Percentiles rank a stretch among this genome's conserved stretches.
These are phyloP conservation scores for Leersia perrieri DNA, from an alignment of 176 grass and related monocot genomes.

Conservation along the genomic window DNA sequence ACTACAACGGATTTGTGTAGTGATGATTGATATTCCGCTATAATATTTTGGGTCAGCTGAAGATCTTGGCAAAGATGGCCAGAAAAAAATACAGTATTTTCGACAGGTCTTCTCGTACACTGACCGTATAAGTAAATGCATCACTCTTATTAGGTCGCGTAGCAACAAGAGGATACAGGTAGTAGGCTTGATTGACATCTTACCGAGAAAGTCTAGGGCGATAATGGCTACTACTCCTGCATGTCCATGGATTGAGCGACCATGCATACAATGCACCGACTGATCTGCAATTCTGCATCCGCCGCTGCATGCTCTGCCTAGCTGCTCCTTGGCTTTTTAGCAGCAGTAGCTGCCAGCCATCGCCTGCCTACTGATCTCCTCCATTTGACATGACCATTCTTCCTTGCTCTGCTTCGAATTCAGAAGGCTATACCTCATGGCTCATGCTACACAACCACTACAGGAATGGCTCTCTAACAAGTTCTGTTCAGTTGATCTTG, in stretches of 20 bases:
- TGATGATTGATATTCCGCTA: no score
- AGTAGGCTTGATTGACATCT: neutral
- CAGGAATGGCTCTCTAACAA: no score
- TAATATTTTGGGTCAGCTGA: no score
- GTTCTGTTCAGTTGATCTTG: no score
- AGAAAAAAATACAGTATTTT: neutral
- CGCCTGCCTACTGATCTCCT: neutral
- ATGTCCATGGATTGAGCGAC: neutral
- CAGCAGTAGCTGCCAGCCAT: neutral
- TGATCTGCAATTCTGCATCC: neutral
- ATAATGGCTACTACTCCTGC: no score
- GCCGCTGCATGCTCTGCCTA: neutral
- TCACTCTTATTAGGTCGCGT: neutral
- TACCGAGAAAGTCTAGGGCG: neutral
- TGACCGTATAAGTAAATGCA: neutral
- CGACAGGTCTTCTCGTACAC: neutral
- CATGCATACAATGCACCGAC: no score
- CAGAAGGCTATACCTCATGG: neutral
- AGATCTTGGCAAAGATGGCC: no score
- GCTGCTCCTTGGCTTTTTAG: neutral
- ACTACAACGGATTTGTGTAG: constrained; percentile 85
- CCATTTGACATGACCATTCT: neutral
- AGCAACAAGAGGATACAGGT: neutral
- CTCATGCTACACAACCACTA: no score
- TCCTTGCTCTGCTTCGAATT: neutral